Percentiles rank a stretch among this genome's conserved stretches.
phyloP scores from a whole-genome alignment of 2,329 filamentous ascomycete genomes.

The Metarhizium anisopliae region DNA sequence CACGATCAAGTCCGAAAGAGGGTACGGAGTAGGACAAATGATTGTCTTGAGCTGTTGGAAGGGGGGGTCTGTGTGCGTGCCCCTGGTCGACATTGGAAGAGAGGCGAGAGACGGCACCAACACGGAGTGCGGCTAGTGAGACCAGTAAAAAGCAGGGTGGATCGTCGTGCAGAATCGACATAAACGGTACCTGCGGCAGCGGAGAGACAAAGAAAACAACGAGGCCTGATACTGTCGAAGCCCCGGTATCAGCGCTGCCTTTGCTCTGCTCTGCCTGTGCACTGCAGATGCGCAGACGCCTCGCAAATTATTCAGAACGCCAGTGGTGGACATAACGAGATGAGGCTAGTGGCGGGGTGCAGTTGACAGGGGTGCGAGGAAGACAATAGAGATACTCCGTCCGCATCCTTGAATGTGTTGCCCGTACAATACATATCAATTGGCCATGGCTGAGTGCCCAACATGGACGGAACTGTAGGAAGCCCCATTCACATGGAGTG shows the following conservation, averaged over 20 bases:
- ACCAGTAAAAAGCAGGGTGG: conserved; percentile 12
- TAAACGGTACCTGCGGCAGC: conserved; percentile 20
- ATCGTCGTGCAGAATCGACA: conserved; percentile 21
- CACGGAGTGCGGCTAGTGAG: conserved; percentile 13
- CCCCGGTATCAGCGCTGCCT: conserved; percentile 1
- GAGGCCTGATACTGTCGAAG: conserved; percentile 8
- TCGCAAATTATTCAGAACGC: background rate
- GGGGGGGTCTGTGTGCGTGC: conserved; percentile 25
- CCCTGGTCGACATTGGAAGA: conserved; percentile 8
- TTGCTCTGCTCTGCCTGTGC: conserved; percentile 9
- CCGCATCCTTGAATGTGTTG: background rate
- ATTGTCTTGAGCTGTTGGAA: conserved; percentile 21
- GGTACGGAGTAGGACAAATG: conserved; percentile 14
- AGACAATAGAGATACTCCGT: conserved; percentile 8
- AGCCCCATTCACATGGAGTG: background rate
- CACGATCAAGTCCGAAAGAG: conserved; percentile 18
- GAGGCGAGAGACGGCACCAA: conserved; percentile 8
- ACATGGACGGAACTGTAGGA: background rate
- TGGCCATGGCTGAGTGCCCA: background rate
- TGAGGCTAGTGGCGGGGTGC: conserved; percentile 7
- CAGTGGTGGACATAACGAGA: conserved; percentile 2
- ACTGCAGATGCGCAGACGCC: conserved; percentile 5
- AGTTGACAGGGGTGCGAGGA: background rate
- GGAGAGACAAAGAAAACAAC: conserved; percentile 13
- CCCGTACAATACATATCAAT: conserved; percentile 3